A percentile compares a stretch with the other conserved stretches of the same genome.
These are phyloP conservation scores for Triticum turgidum DNA, from an alignment of 176 grass and related monocot genomes.

Conservation along the genomic window DNA sequence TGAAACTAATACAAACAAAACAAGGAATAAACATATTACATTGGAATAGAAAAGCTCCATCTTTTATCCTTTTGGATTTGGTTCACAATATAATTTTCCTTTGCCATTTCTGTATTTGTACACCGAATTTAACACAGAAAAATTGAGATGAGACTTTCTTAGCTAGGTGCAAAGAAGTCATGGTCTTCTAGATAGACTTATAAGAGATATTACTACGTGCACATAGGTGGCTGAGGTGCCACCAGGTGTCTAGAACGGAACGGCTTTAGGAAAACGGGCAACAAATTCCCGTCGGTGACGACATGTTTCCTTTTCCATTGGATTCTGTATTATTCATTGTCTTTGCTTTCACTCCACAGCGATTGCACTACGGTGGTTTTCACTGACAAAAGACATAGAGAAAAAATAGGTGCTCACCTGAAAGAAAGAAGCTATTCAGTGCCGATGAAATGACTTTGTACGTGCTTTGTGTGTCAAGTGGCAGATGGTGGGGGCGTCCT, in stretches of 20 bases:
- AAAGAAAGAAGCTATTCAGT: not conserved
- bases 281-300: not conserved
- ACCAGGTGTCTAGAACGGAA: not conserved
- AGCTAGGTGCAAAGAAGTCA: not conserved
- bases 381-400: not conserved
- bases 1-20: too few relatives aligned
- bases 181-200: slow-evolving; percentile 27
- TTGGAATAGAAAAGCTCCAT: too few relatives aligned
- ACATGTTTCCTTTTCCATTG: not conserved
- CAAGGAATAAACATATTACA: too few relatives aligned
- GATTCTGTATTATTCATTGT: not conserved
- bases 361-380: not conserved
- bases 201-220: not conserved
- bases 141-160: not conserved
- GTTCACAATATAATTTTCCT: too few relatives aligned
- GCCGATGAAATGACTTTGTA: not conserved
- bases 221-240: slow-evolving; percentile 1
- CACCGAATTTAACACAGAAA: not conserved
- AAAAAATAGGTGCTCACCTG: not conserved
- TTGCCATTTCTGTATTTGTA: not conserved
- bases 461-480: not conserved
- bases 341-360: slow-evolving; percentile 19
- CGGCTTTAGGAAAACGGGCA: slow-evolving; percentile 7
- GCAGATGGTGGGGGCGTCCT: too few relatives aligned
- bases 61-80: too few relatives aligned